phyloP scores from a whole-genome alignment of 805 yeast species.

The Metschnikowia bowlesiae region DNA sequence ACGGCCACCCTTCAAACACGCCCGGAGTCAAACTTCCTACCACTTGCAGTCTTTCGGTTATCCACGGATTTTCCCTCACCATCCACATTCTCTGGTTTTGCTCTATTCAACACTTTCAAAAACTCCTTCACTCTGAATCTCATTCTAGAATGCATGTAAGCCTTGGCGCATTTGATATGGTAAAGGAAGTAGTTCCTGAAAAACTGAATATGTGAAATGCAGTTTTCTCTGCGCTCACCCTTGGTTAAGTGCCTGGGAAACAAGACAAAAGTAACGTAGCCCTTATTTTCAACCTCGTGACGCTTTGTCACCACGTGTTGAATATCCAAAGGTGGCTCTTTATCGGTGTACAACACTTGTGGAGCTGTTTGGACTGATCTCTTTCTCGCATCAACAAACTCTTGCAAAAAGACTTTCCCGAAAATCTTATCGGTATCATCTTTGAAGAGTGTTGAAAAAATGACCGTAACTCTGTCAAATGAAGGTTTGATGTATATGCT shows the following conservation, averaged over 20 bases:
- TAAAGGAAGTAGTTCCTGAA: constrained; percentile 98
- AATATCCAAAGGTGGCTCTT: constrained; percentile 87
- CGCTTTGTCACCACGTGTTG: constrained; percentile 38
- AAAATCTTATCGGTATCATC: constrained; percentile 95
- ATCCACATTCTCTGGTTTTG: constrained; percentile 87
- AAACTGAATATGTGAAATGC: constrained; percentile 85
- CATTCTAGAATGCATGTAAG: constrained; percentile 98
- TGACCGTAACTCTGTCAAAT: constrained; percentile 93
- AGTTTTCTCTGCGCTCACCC: constrained; percentile 70
- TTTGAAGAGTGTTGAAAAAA: constrained; percentile 88
- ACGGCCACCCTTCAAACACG: constrained; percentile 8
- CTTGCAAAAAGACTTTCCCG: constrained; percentile 86
- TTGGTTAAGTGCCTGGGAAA: constrained; percentile 74
- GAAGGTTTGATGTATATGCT: constrained; percentile 87
- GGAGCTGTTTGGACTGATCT: constrained; percentile 97
- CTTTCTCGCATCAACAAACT: constrained; percentile 93
- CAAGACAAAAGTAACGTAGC: constrained; percentile 62
- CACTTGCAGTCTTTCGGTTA: constrained; percentile 65
- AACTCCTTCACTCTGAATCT: constrained; percentile 91
- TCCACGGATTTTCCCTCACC: constrained; percentile 50
- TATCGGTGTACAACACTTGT: constrained; percentile 86
- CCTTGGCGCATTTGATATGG: constrained; percentile 97
- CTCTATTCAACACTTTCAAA: constrained; percentile 92
- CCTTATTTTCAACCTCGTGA: constrained; percentile 42
- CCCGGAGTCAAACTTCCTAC: constrained; percentile 54